phyloP scores from a whole-genome alignment of 2,329 filamentous ascomycete species.

The Diplodia sapinea region DNA sequence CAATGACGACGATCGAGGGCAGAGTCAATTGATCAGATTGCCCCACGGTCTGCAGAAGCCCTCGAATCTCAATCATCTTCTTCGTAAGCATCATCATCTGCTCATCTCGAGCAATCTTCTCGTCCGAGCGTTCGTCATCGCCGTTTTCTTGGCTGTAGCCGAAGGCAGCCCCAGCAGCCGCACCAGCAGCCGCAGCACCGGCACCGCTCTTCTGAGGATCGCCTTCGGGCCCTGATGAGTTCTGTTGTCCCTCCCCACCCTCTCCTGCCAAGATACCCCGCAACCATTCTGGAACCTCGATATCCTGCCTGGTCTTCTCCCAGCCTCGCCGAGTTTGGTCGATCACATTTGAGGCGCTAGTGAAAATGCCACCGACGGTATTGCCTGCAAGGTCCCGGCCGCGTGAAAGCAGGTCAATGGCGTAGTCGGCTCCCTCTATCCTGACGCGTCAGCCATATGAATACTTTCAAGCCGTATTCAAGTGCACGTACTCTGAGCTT shows the following conservation, averaged over 20 bases:
- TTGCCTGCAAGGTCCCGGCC: constrained; percentile 73
- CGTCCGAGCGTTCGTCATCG: constrained; percentile 67
- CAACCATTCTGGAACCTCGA: constrained; percentile 78
- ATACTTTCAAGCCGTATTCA: not conserved
- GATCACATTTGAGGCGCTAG: constrained; percentile 74
- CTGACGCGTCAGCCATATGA: constrained; percentile 47
- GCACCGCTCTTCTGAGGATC: constrained; percentile 60
- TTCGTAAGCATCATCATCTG: constrained; percentile 99
- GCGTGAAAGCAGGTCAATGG: constrained; percentile 74
- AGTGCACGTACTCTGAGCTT: constrained; percentile 59
- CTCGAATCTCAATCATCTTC: constrained; percentile 99
- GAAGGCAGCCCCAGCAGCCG: constrained; percentile 76
- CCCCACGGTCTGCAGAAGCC: constrained; percentile 86
- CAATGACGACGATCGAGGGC: constrained; percentile 98
- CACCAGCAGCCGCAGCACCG: constrained; percentile 67
- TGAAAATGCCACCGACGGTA: constrained; percentile 72
- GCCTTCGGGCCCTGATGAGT: constrained; percentile 49
- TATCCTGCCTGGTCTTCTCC: constrained; percentile 79
- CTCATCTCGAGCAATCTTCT: constrained; percentile 81
- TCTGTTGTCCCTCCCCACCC: constrained; percentile 43
- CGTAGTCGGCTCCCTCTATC: constrained; percentile 75
- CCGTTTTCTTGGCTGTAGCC: constrained; percentile 72
- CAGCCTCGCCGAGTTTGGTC: constrained; percentile 81
- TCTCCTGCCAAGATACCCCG: constrained; percentile 67
- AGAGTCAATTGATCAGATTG: constrained; percentile 87